Base-by-base conservation (phyloP, 129 eudicot genomes). In the Logfia minima region DNA sequence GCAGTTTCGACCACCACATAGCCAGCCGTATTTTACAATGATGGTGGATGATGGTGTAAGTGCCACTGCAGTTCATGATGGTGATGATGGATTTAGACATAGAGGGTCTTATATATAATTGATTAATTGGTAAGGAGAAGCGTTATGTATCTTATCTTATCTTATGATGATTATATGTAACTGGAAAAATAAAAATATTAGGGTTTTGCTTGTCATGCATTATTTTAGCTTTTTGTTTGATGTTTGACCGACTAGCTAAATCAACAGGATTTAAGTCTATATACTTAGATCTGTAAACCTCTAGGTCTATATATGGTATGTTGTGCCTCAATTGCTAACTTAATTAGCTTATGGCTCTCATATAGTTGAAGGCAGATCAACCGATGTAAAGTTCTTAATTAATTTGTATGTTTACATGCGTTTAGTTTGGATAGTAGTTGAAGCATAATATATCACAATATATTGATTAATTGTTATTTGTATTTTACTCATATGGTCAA, bases 11-110 rank as follows among this genome's bases (percentile, higher is more conserved):
- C 71, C 24, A 39, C 70, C 48, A 19, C 11, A 78, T 1, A 59
- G 43, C 61, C 70, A 79, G 19, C 66, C 56, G 19, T 71, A 63
- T 71, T 79, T 62, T 28, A 71, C 58, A 8, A 58, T 35, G 81
- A 69, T 60, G 83, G 72, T 13, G 65, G 83, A 71, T 7, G 66
- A 51, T 9, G 83, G 83, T 71, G 83, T 73, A 51, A 63, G 66
- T 71, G 51, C 58, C 11, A 51, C 58, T 7, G 78, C 55, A 61
- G 19, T 17, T 72, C 55, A 56, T 53, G 83, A 72, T 61, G 76
- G 70, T 29, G 62, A n/a, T 69, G 62, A 69, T 64, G 77, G 39
- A 4, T 66, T 28, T 66, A 63, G 68, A 66, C 70, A 66, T 17
- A 66, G 22, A 66, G 70, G 21, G 5, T 7, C 70, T 18, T 66